Evolutionary conservation across 345 rosid genomes (phyloP).

Genomic region (Camelina hispida): DNA sequence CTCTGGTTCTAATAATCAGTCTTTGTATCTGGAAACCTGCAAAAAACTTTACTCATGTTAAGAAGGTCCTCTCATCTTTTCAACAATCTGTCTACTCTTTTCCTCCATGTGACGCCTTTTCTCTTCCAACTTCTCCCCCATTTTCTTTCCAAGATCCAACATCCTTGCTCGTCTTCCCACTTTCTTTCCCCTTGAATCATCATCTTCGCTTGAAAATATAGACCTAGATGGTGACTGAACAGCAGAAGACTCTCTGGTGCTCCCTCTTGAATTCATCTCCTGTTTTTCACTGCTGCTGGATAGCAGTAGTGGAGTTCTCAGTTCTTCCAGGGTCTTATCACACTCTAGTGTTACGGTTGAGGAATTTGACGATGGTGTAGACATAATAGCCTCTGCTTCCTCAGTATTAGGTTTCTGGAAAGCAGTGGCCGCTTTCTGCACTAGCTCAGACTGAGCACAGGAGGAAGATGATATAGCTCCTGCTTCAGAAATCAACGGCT

Average conservation of each 20-base stretch:
- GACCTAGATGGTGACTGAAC: slow-evolving; percentile 39
- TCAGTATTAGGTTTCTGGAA: slow-evolving; percentile 32
- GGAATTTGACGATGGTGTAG: slow-evolving; percentile 36
- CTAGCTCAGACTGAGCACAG: slow-evolving; percentile 47
- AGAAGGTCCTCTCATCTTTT: slow-evolving; percentile 76
- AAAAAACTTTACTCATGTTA: slow-evolving; percentile 6
- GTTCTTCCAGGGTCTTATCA: slow-evolving; percentile 56
- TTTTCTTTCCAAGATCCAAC: slow-evolving; percentile 81
- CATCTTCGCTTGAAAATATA: slow-evolving; percentile 49
- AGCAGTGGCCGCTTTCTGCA: slow-evolving; percentile 35
- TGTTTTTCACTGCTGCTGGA: slow-evolving; percentile 42
- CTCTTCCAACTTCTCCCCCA: slow-evolving; percentile 95
- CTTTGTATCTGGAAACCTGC: slow-evolving; percentile 8
- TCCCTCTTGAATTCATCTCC: slow-evolving; percentile 42
- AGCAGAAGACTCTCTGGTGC: slow-evolving; percentile 41
- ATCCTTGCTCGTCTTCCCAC: slow-evolving; percentile 75
- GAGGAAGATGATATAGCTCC: slow-evolving; percentile 37
- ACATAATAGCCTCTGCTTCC: slow-evolving; percentile 31
- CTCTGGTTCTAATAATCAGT: slow-evolving; percentile 26
- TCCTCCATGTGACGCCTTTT: slow-evolving; percentile 88
- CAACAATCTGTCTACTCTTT: slow-evolving; percentile 74
- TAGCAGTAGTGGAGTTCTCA: slow-evolving; percentile 57
- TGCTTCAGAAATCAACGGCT: slow-evolving; percentile 30
- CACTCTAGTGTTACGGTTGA: slow-evolving; percentile 33
- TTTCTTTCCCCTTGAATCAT: slow-evolving; percentile 66